Percentiles rank a stretch among this genome's conserved stretches.
Conservation (phyloP, 768 basidiomycete genomes). For the Calocera viscosa region DNA sequence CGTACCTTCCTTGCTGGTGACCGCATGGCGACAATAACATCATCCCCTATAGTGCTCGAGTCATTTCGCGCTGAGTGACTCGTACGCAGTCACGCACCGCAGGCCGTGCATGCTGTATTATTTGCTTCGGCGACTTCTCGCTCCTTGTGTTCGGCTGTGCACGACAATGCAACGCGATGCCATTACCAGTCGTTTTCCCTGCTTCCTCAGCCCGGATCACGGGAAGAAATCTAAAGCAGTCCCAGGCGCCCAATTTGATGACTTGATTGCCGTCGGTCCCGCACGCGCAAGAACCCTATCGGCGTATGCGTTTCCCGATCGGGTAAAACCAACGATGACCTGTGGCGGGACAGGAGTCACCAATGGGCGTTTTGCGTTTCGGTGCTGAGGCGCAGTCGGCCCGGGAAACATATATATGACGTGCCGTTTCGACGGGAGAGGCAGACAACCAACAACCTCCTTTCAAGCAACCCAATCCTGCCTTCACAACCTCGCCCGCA, state of each 20-base stretch:
- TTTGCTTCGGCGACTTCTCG: neutral
- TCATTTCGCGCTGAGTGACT: neutral
- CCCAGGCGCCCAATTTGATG: neutral
- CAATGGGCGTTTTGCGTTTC: neutral
- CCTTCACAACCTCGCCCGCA: neutral
- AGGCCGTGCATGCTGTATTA: neutral
- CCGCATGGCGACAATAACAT: constrained; percentile 7
- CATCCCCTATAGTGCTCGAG: neutral
- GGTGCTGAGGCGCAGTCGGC: no score
- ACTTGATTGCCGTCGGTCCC: neutral
- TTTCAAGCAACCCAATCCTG: neutral
- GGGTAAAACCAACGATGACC: no score
- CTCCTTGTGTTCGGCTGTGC: neutral
- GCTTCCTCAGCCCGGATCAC: no score
- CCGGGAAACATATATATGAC: neutral
- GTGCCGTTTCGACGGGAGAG: neutral
- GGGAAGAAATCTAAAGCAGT: no score
- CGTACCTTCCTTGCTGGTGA: neutral
- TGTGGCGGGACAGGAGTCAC: neutral
- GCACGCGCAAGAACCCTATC: no score
- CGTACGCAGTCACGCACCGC: constrained; percentile 1
- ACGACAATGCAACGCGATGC: neutral
- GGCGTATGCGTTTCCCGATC: no score
- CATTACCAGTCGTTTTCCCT: no score
- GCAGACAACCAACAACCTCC: neutral